Evolutionary conservation across 257 asterid species (phyloP).

Genomic region (Nemophila menziesii): DNA sequence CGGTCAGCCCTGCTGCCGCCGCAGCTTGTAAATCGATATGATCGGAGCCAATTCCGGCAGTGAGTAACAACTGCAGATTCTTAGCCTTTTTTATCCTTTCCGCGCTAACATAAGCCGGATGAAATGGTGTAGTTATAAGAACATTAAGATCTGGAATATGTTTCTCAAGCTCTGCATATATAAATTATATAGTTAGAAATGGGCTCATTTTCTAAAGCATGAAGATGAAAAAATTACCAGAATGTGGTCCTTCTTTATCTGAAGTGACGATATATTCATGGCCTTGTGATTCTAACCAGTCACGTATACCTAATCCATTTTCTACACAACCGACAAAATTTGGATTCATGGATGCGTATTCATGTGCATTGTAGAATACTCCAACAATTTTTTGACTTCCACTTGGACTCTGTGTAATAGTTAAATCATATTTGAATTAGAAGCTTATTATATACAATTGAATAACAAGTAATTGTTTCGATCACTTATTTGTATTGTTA

Average conservation of each 20-base stretch:
- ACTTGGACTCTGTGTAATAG: conserved; percentile 77
- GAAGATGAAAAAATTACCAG: conserved; percentile 32
- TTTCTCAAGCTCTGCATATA: conserved; percentile 89
- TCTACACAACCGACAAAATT: conserved; percentile 80
- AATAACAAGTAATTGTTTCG: conserved; percentile 1
- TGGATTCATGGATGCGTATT: conserved; percentile 85
- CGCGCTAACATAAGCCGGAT: conserved; percentile 95
- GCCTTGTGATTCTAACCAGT: conserved; percentile 86
- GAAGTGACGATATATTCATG: conserved; percentile 81
- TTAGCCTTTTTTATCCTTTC: conserved; percentile 91
- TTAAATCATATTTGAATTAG: neutral
- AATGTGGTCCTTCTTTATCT: conserved; percentile 83
- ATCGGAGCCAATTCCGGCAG: conserved; percentile 97
- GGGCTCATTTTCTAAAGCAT: neutral
- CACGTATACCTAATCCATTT: conserved; percentile 82
- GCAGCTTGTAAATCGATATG: conserved; percentile 94
- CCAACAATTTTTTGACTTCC: conserved; percentile 97
- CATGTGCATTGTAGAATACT: conserved; percentile 79
- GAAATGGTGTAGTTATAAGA: conserved; percentile 89
- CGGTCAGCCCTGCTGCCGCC: conserved; percentile 90
- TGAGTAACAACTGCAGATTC: conserved; percentile 72
- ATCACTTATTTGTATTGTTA: no score
- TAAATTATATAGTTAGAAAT: conserved; percentile 6
- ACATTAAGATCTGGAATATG: conserved; percentile 91
- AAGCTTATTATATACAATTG: neutral